These are phyloP conservation scores for Ophiocordyceps polyrhachis-furcata DNA, from an alignment of 2,329 filamentous ascomycete species.

Conservation along the genomic window DNA sequence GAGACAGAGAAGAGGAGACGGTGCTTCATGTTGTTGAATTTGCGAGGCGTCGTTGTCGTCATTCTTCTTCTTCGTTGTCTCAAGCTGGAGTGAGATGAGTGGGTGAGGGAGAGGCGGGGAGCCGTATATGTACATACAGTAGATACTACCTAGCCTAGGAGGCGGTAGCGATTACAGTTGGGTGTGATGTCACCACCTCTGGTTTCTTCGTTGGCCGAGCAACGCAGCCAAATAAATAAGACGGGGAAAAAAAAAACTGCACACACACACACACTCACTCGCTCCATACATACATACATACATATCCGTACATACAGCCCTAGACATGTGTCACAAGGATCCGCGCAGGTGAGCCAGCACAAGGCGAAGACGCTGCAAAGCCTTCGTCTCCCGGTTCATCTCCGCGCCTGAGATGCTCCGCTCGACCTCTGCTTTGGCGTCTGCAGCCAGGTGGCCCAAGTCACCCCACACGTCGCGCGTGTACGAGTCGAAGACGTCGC, in stretches of 20 bases:
- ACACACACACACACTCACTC: too few species aligned
- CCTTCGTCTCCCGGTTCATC: conserved; percentile 7
- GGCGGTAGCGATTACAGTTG: neutral
- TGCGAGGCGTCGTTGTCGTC: too few species aligned
- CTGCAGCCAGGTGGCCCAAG: conserved; percentile 32
- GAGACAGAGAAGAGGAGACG: neutral
- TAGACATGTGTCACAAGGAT: conserved; percentile 2
- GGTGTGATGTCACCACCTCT: conserved; percentile 1
- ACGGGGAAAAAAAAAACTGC: too few species aligned
- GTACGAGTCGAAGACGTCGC: conserved; percentile 34
- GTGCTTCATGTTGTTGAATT: neutral
- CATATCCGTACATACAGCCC: neutral
- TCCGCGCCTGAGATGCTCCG: conserved; percentile 5
- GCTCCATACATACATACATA: too few species aligned
- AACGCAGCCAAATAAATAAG: conserved; percentile 5
- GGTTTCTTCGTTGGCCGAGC: conserved; percentile 9
- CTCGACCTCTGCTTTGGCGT: conserved; percentile 37
- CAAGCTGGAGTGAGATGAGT: too few species aligned
- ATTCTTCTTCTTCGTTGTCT: too few species aligned
- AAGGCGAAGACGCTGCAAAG: conserved; percentile 17
- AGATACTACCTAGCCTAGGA: too few species aligned
- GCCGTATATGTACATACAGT: too few species aligned
- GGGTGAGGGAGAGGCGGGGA: too few species aligned
- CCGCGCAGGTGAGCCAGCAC: conserved; percentile 19
- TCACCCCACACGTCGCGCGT: conserved; percentile 53